Evolutionary conservation across 2,329 filamentous ascomycete species (phyloP).

Genomic region (Orbilia brochopaga): DNA sequence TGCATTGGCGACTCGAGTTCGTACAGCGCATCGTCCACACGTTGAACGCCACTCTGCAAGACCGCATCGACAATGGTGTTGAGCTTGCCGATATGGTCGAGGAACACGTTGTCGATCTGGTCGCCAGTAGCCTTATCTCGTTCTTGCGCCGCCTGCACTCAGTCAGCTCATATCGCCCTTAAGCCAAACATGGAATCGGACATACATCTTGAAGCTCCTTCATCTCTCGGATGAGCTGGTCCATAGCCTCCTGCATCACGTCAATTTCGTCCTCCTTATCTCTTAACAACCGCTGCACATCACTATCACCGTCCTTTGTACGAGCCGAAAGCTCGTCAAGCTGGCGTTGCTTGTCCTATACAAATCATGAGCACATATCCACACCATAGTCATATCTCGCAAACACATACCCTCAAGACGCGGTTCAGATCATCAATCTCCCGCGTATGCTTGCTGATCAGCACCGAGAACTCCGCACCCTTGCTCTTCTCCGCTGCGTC

Average conservation of each 20-base stretch:
- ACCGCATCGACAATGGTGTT: conserved; percentile 98
- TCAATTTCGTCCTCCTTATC: conserved; percentile 98
- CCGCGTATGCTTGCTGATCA: conserved; percentile 94
- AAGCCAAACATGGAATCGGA: conserved; percentile 10
- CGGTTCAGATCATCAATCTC: conserved; percentile 98
- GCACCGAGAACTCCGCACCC: conserved; percentile 89
- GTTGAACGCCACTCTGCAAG: conserved; percentile 85
- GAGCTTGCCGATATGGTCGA: conserved; percentile 87
- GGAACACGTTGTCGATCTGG: conserved; percentile 86
- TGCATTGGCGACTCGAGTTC: conserved; percentile 98
- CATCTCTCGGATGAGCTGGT: conserved; percentile 89
- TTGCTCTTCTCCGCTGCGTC: conserved; percentile 93
- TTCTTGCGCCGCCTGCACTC: conserved; percentile 69
- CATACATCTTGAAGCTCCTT: conserved; percentile 76
- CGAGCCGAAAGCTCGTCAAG: conserved; percentile 82
- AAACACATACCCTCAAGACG: conserved; percentile 69
- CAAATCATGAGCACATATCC: conserved; percentile 40
- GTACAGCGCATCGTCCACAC: conserved; percentile 95
- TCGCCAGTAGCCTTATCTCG: conserved; percentile 82
- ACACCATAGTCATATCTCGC: not conserved
- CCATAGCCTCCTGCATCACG: conserved; percentile 97
- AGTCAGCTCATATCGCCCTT: conserved; percentile 9
- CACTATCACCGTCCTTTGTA: conserved; percentile 78
- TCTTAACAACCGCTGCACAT: conserved; percentile 81
- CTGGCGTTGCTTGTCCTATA: conserved; percentile 81